phyloP scores from a whole-genome alignment of 345 rosid genomes.

The Lepidium sativum region DNA sequence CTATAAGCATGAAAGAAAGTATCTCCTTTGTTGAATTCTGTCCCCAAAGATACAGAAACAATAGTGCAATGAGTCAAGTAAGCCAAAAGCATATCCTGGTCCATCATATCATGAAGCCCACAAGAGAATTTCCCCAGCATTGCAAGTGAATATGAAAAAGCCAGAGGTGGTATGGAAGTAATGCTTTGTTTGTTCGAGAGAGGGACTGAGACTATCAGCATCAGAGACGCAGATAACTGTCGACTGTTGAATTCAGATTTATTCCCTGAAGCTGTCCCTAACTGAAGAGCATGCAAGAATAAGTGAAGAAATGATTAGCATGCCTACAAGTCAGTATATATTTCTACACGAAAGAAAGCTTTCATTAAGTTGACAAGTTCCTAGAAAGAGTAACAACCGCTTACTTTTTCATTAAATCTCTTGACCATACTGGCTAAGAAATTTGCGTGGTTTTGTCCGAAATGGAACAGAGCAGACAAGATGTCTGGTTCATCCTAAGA shows the following conservation, averaged over 20 bases:
- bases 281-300: conserved; percentile 35
- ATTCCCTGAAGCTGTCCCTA: conserved; percentile 56
- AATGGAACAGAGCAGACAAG: conserved; percentile 56
- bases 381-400: conserved; percentile 1
- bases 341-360: too few relatives aligned
- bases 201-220: conserved; percentile 65
- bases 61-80: conserved; percentile 48
- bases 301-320: conserved; percentile 5
- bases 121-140: conserved; percentile 63
- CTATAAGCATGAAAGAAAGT: conserved; percentile 20
- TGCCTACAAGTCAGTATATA: neutral
- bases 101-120: conserved; percentile 54
- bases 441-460: conserved; percentile 64
- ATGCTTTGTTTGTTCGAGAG: conserved; percentile 37
- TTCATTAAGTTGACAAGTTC: neutral
- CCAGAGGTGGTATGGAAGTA: conserved; percentile 39
- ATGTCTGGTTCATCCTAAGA: conserved; percentile 71
- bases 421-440: conserved; percentile 38
- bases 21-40: conserved; percentile 26
- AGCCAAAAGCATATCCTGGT: conserved; percentile 52
- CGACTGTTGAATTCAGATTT: conserved; percentile 45
- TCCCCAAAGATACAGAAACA: conserved; percentile 31
- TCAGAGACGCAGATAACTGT: conserved; percentile 64
- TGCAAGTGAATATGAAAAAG: conserved; percentile 71
- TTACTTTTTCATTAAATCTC: conserved; percentile 59